Evolutionary conservation across 148 eudicot genomes (phyloP), one percentile per base, ranked within the genome.

Genomic region (Camellia granthamiana): DNA sequence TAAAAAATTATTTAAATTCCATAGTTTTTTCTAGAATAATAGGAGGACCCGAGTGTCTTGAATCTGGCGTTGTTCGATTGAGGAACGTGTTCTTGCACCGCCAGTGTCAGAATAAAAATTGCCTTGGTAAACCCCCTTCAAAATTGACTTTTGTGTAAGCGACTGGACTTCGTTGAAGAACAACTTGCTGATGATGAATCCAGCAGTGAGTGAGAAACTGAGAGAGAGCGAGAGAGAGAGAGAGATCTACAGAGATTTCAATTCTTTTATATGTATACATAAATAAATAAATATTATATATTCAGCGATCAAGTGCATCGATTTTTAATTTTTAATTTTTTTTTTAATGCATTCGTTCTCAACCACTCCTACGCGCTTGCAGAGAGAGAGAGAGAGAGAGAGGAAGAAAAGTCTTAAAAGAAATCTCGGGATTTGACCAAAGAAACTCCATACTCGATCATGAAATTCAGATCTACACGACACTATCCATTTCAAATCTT

Each of bases 381-480:
- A 51, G 18, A 10, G 42, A 5, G 47, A 23, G 47, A 14, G 38
- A 30, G 38, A 30, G 38, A 30, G 38, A 30, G 38, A 30, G 38
- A 1, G 3, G 18, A 56, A 54, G 3, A 30, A 15, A 54, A 54
- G 38, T 11, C 9, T 8, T 47, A 46, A 69, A 64, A 19, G 13
- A 64, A 64, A 64, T 4, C 38, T 19, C 4, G 10, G 68, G 9
- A 23, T 1, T 55, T 55, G 64, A 74, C 63, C 47, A n/a, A 7
- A 56, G 30, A 58, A 74, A 56, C 21, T 3, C 59, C 43, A 23
- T 43, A 4, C 7, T 0, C 59, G 49, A 80, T 77, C 78, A 80
- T 72, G 84, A 74, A 52, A 80, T 51, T 54, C 78, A 83, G 84
- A 83, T 83, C 88, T 78, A 38, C 43, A 38, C 56, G 0, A 21